These are phyloP conservation scores for Thelephora terrestris DNA, from an alignment of 1,284 basidiomycete species.

Conservation along the genomic window DNA sequence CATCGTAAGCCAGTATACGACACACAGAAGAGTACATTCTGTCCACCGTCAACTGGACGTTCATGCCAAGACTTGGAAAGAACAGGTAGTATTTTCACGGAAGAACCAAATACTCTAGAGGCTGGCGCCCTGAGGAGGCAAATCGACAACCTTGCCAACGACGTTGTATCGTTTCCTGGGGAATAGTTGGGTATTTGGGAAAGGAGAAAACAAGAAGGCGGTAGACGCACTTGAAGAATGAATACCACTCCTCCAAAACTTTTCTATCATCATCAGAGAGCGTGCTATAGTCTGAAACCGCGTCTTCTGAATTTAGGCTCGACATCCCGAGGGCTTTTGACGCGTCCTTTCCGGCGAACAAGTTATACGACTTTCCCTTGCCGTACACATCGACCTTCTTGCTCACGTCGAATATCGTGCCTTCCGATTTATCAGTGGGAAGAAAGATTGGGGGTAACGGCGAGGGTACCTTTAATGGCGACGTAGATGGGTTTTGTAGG, in stretches of 20 bases:
- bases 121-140: slow-evolving; percentile 18
- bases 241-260: slow-evolving; percentile 86
- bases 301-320: slow-evolving; percentile 81
- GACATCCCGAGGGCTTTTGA: slow-evolving; percentile 78
- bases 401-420: slow-evolving; percentile 80
- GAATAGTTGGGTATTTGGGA: not conserved
- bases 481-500: slow-evolving; percentile 69
- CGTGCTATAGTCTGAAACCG: slow-evolving; percentile 77
- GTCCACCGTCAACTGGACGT: no score
- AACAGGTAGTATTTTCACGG: no score
- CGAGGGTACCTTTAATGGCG: slow-evolving; percentile 67
- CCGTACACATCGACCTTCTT: slow-evolving; percentile 79
- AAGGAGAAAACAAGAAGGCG: slow-evolving; percentile 1
- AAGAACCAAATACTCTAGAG: no score
- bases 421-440: slow-evolving; percentile 24
- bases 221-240: slow-evolving; percentile 55
- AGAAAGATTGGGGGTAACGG: slow-evolving; percentile 1
- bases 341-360: slow-evolving; percentile 88
- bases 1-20: no score
- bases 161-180: slow-evolving; percentile 75
- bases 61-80: no score
- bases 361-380: slow-evolving; percentile 53
- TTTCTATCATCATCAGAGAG: slow-evolving; percentile 72
- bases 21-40: no score
- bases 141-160: slow-evolving; percentile 54